phyloP scores from a whole-genome alignment of 176 grass and related monocot species.

The Raddia guianensis region DNA sequence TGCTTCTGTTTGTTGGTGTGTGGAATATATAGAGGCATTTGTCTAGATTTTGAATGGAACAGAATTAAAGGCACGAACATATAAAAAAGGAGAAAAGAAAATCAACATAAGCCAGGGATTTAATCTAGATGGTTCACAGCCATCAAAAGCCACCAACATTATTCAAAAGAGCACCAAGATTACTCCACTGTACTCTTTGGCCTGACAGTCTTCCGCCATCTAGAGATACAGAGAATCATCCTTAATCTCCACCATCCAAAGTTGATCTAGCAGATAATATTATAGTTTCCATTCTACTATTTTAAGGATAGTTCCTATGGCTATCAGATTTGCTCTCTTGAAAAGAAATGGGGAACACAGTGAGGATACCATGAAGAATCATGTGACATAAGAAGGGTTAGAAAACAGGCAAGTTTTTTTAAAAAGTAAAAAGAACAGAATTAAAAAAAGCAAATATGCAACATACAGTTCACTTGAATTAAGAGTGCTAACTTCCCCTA shows the following conservation, averaged over 20 bases:
- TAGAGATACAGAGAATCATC: not conserved
- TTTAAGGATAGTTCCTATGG: not conserved
- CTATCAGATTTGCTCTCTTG: not conserved
- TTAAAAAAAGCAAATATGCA: slow-evolving; percentile 5
- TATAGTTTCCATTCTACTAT: not conserved
- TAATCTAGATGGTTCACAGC: not conserved
- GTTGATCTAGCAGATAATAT: not conserved
- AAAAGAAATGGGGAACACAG: not conserved
- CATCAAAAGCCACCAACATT: not conserved
- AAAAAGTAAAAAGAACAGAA: not conserved
- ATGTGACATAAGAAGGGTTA: not conserved
- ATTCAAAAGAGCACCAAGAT: not conserved
- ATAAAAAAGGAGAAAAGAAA: not conserved
- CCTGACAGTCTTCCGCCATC: not conserved
- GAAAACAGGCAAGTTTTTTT: not conserved
- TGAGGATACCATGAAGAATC: not conserved
- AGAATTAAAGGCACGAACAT: not conserved
- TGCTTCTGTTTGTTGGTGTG: not conserved
- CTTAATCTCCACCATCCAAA: not conserved
- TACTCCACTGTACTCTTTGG: not conserved
- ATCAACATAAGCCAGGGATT: not conserved
- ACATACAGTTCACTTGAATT: not conserved
- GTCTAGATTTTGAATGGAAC: not conserved
- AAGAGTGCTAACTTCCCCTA: not conserved
- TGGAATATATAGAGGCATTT: not conserved